phyloP scores from a whole-genome alignment of 208 protist species.

The Acanthamoeba rhysodes region DNA sequence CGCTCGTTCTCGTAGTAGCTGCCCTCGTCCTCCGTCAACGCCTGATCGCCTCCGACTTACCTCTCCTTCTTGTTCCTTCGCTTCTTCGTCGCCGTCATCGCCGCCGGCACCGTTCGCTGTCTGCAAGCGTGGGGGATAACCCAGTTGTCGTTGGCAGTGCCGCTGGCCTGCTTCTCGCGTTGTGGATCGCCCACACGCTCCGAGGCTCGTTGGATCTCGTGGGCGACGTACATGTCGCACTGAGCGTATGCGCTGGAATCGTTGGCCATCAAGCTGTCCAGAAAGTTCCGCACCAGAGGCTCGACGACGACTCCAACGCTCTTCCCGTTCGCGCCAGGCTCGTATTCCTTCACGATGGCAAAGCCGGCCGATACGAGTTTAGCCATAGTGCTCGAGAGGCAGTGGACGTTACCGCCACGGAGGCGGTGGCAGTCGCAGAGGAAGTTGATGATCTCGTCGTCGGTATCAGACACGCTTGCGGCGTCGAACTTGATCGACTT shows the following conservation, averaged over 20 bases:
- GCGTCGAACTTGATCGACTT: background rate
- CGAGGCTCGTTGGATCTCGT: background rate
- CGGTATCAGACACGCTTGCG: background rate
- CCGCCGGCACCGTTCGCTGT: no score
- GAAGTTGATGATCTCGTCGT: slow-evolving; percentile 20
- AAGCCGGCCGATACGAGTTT: slow-evolving; percentile 6
- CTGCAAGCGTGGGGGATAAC: no score
- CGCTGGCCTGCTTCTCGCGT: no score
- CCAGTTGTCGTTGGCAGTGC: no score
- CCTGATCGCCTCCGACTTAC: no score
- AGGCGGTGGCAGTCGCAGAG: slow-evolving; percentile 38
- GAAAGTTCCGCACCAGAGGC: slow-evolving; percentile 60
- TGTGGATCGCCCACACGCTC: no score
- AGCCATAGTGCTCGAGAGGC: slow-evolving; percentile 16
- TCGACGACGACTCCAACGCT: slow-evolving; percentile 16
- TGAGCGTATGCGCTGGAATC: background rate
- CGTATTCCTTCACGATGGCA: background rate
- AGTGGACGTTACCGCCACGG: slow-evolving; percentile 61
- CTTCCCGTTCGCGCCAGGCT: background rate
- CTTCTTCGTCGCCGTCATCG: no score
- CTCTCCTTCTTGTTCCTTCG: no score
- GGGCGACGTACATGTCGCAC: slow-evolving; percentile 53
- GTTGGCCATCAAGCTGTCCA: background rate
- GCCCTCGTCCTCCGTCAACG: no score
- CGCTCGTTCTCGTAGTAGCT: no score